Base-by-base conservation (phyloP, 768 basidiomycete genomes). In the Terana coerulea region DNA sequence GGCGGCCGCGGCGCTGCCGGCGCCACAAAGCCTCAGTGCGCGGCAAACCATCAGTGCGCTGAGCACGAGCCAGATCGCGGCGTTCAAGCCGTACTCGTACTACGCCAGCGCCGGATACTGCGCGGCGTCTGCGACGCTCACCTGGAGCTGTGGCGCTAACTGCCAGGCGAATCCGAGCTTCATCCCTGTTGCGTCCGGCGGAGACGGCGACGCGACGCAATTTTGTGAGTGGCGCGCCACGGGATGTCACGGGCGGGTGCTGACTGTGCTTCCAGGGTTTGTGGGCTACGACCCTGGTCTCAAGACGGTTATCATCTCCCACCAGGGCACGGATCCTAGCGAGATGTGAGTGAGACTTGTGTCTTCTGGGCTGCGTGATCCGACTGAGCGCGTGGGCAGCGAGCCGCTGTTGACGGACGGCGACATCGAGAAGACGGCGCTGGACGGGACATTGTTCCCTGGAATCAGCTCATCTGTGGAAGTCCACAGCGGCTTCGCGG, bases 111-210 rank as follows among this genome's bases (percentile, higher is more conserved):
- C 68, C 1, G 69, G 62, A 19, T 69, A 70, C 52, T 70, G 69
- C 55, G 3, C 53, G 6, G 55, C 68, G 15, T 55, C 63, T 3
- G 52, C 49, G 22, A 68, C 66, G 9, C 29, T 39, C 11, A 30
- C 54, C 5, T 69, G 69, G 69, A 56, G 8, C 25, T 70, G 69
- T 36, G 68, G 69, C 1, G 47, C 67, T 55, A 61, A 77, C 58
- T 81, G 79, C 57, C 39, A 71, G 1, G 77, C 75, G 3, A 80
- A 75, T 58, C 62, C 75, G 4, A 51, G 55, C n/a, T 82, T 83
- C 53, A 45, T 68, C 25, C 76, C 79, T 0, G 62, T 74, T 22
- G 77, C 74, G 2, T 67, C 74, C 9, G 79, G 79, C 9, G 79
- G 79, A 5, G 63, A 79, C 43, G 79, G 76, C 5, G 52, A 57